Evolutionary conservation across 1,139 yeast genomes (phyloP), one percentile per base, ranked within the genome.

Genomic region (Scheffersomyces stambukii): DNA sequence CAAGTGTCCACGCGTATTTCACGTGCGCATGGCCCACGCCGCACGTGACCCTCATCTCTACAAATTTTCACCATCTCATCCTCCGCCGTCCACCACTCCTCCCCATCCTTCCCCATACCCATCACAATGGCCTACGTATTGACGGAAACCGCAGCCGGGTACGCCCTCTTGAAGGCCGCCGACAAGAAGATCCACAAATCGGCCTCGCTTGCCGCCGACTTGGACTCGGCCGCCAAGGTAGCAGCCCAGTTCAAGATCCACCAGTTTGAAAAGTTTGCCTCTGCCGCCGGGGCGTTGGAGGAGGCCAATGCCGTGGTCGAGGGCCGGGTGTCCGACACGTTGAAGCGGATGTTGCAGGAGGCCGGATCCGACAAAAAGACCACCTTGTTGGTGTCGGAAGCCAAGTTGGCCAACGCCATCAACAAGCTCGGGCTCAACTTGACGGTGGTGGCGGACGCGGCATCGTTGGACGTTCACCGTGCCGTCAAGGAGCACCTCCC

Each of bases 101-200:
- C 3, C 9, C 19, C 3, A n/a, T 4, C 4, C 3, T n/a, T 4
- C 13, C 25, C 16, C 12, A 11, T 4, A 1, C 6, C 4, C 11
- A 8, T 16, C 23, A 34, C 34, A 21, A 88, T 88, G 96, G 86
- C 97, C 47, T 88, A 77, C 75, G 91, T 91, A 54, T 78, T 91
- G 60, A 84, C 97, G 40, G 98, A 91, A 72, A 91, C 97, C 42
- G 85, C 97, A 43, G 98, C 98, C 34, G 98, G 98, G 57, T 91
- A 91, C 59, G 97, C 97, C 57, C 75, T 91, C 57, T 77, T 91
- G 54, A 91, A 91, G 70, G 96, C 97, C 37, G 81, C 95, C 43
- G 97, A 91, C 72, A 91, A 91, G 73, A 91, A 91, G 75, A 82
- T 91, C 54, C 81, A 89, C 75, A 88, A 89, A 70, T 81, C 94